phyloP scores from a whole-genome alignment of 495 filamentous ascomycete genomes.

The Lasiosphaeris hirsuta region DNA sequence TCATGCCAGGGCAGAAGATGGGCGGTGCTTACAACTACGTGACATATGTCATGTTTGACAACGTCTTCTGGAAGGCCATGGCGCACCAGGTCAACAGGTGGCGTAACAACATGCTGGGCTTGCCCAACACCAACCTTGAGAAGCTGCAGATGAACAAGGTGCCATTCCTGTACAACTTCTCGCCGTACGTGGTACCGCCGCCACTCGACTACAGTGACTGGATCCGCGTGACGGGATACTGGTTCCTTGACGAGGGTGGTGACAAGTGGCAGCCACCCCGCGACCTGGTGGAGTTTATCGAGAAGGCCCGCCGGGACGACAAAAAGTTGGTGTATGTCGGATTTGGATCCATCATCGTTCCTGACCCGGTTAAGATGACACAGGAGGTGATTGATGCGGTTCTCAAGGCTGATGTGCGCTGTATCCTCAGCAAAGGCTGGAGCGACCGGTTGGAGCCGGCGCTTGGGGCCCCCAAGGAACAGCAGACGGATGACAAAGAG shows the following conservation, averaged over 20 bases:
- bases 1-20: conserved; percentile 90
- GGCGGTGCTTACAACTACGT: conserved; percentile 93
- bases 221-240: conserved; percentile 96
- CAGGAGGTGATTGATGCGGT: conserved; percentile 87
- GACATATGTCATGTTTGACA: conserved; percentile 96
- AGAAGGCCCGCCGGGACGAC: conserved; percentile 68
- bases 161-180: conserved; percentile 97
- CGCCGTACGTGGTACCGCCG: conserved; percentile 83
- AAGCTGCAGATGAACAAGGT: conserved; percentile 95
- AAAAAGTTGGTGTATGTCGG: conserved; percentile 97
- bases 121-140: conserved; percentile 78
- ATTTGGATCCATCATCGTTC: conserved; percentile 94
- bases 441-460: conserved; percentile 63
- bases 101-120: conserved; percentile 72
- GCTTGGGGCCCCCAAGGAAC: conserved; percentile 22
- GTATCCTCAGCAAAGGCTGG: conserved; percentile 98
- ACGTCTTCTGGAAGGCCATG: conserved; percentile 92
- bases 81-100: conserved; percentile 90
- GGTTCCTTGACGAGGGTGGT: conserved; percentile 86
- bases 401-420: conserved; percentile 86
- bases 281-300: conserved; percentile 77
- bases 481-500: conserved; percentile 49
- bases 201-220: conserved; percentile 96
- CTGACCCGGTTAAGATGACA: conserved; percentile 82
- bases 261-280: conserved; percentile 66